Conservation (phyloP, 179 eudicot species). For the Sideroxylon spinosum region DNA sequence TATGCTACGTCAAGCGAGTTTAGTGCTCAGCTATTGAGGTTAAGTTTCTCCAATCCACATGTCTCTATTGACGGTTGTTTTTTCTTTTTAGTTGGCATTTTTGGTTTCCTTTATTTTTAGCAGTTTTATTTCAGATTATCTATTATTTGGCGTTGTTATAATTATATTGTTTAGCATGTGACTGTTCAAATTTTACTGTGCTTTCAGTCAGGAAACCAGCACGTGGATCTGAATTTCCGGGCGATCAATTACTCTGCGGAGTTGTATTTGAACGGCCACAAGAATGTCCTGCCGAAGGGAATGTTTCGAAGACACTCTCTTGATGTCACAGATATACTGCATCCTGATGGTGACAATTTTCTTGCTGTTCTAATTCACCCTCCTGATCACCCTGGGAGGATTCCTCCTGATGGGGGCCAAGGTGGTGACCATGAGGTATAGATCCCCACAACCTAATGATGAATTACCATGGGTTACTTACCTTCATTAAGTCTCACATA, state of each 20-base stretch:
- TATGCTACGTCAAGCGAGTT: no score
- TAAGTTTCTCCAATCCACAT: neutral
- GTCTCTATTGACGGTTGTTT: neutral
- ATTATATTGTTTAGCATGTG: neutral
- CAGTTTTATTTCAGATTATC: neutral
- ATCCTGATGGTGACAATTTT: slow-evolving; percentile 68
- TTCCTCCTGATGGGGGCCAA: slow-evolving; percentile 88
- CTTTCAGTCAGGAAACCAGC: slow-evolving; percentile 63
- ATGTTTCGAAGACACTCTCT: slow-evolving; percentile 94
- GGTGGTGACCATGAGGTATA: slow-evolving; percentile 98
- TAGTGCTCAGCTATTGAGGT: neutral
- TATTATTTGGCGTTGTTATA: neutral
- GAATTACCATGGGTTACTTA: neutral
- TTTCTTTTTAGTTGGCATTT: neutral
- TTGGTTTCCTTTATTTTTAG: neutral
- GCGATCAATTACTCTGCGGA: slow-evolving; percentile 90
- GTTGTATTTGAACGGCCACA: slow-evolving; percentile 85
- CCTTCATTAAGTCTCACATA: neutral
- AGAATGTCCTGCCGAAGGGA: slow-evolving; percentile 72
- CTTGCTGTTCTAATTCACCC: slow-evolving; percentile 92
- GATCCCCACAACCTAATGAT: neutral
- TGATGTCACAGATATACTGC: slow-evolving; percentile 69
- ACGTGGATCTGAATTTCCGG: slow-evolving; percentile 83
- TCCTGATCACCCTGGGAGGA: slow-evolving; percentile 95
- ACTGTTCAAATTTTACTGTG: neutral